A percentile compares a stretch with the other conserved stretches of the same genome.
phyloP scores from a whole-genome alignment of 75 land plant species.

The Picea glauca region DNA sequence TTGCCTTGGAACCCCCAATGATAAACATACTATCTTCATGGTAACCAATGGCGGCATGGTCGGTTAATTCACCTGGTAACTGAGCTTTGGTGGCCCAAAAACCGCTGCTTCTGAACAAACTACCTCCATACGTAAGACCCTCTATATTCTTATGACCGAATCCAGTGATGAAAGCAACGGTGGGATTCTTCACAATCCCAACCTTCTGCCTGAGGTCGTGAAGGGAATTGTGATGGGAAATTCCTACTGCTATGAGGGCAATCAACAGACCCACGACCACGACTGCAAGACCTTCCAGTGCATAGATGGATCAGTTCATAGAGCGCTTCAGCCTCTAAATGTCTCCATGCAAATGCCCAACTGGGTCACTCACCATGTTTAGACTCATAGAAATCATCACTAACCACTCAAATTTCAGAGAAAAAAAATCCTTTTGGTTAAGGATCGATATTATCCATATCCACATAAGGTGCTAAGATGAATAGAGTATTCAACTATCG shows the following conservation, averaged over 20 bases:
- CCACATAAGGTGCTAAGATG: too few species aligned
- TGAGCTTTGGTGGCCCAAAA: slow-evolving; percentile 28
- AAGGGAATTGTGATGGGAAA: slow-evolving; percentile 15
- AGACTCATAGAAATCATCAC: not conserved
- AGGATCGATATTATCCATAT: too few species aligned
- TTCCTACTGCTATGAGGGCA: slow-evolving; percentile 29
- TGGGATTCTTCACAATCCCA: slow-evolving; percentile 16
- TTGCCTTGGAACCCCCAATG: slow-evolving; percentile 23
- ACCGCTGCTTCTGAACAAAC: slow-evolving; percentile 44
- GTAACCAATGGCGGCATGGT: slow-evolving; percentile 31
- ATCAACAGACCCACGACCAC: slow-evolving; percentile 22
- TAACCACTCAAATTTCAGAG: too few species aligned
- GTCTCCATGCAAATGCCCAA: slow-evolving; percentile 11
- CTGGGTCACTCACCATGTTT: slow-evolving; percentile 17
- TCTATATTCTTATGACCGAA: slow-evolving; percentile 9
- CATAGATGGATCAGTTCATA: slow-evolving; percentile 7
- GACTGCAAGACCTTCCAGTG: slow-evolving; percentile 12
- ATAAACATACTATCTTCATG: slow-evolving; percentile 17
- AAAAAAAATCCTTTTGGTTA: too few species aligned
- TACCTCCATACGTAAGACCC: slow-evolving; percentile 39
- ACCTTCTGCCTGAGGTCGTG: slow-evolving; percentile 1
- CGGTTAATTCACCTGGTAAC: slow-evolving; percentile 31
- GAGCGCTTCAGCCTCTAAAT: slow-evolving; percentile 12
- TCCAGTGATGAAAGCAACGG: slow-evolving; percentile 19
- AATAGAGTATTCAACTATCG: too few species aligned